Conservation (phyloP, 768 basidiomycete species). For the Hebeloma cylindrosporum region DNA sequence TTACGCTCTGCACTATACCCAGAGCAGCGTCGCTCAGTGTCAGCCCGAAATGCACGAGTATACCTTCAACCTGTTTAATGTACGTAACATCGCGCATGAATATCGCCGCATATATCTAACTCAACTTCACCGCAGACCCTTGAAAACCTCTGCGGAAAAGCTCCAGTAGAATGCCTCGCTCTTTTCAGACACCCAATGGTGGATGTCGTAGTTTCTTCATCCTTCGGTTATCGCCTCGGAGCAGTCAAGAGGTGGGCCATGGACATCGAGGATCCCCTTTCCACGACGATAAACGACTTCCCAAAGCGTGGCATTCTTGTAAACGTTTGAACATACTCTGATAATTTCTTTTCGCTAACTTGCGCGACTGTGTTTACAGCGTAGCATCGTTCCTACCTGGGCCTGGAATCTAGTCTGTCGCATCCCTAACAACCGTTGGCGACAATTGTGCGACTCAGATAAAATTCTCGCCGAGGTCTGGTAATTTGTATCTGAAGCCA, state of each 20-base stretch:
- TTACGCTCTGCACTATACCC: slow-evolving; percentile 73
- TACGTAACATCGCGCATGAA: slow-evolving; percentile 31
- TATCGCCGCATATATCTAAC: slow-evolving; percentile 1
- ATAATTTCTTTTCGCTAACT: slow-evolving; percentile 17
- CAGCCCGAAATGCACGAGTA: slow-evolving; percentile 70
- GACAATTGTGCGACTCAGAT: slow-evolving; percentile 75
- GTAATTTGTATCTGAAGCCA: slow-evolving; percentile 6
- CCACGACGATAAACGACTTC: slow-evolving; percentile 76
- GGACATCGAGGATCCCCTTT: slow-evolving; percentile 64
- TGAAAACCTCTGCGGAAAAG: slow-evolving; percentile 54
- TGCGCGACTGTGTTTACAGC: slow-evolving; percentile 37
- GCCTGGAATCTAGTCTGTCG: slow-evolving; percentile 72
- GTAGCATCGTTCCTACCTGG: slow-evolving; percentile 68
- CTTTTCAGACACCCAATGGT: slow-evolving; percentile 80
- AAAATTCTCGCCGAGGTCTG: slow-evolving; percentile 74
- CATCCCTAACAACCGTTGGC: slow-evolving; percentile 68
- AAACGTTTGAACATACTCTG: slow-evolving; percentile 25
- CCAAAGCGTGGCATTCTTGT: slow-evolving; percentile 75
- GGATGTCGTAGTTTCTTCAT: slow-evolving; percentile 66
- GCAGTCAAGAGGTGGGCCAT: slow-evolving; percentile 69
- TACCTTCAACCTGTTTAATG: slow-evolving; percentile 61
- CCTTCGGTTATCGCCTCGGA: slow-evolving; percentile 70
- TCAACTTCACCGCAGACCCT: slow-evolving; percentile 47
- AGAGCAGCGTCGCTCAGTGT: slow-evolving; percentile 62
- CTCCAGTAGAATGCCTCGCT: slow-evolving; percentile 64